Percentiles rank a stretch among this genome's conserved stretches.
Conservation (phyloP, 495 filamentous ascomycete genomes). For the Tuber aestivum region DNA sequence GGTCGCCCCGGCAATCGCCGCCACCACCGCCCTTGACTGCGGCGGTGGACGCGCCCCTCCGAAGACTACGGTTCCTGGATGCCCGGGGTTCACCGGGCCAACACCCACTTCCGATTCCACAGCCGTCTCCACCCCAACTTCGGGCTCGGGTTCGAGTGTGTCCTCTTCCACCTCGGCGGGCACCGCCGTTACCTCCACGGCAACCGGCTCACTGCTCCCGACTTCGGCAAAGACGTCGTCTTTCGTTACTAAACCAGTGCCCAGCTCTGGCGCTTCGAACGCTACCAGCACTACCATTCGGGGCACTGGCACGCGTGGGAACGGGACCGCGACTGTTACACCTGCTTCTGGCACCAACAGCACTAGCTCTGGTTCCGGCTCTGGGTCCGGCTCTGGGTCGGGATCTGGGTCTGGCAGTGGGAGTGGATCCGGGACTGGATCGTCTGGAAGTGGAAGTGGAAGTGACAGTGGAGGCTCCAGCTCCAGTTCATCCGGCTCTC, state of each 20-base stretch:
- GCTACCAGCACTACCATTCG: neutral
- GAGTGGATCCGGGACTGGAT: neutral
- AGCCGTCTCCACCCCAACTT: neutral
- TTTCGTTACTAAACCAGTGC: too few species aligned
- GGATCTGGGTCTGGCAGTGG: neutral
- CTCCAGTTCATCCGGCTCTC: neutral
- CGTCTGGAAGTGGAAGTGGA: neutral
- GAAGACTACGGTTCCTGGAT: slow-evolving; percentile 57
- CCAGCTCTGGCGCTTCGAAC: neutral
- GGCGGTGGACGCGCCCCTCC: slow-evolving; percentile 59
- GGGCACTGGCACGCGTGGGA: neutral
- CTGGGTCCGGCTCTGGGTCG: neutral
- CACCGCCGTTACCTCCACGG: neutral
- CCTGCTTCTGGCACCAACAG: neutral
- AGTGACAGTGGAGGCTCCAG: neutral
- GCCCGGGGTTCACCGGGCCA: slow-evolving; percentile 51
- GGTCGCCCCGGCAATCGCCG: slow-evolving; percentile 11
- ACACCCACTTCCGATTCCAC: neutral
- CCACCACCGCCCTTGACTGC: slow-evolving; percentile 52
- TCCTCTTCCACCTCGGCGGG: neutral
- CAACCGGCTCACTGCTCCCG: neutral
- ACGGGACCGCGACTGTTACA: neutral
- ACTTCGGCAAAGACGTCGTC: neutral
- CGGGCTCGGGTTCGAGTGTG: neutral
- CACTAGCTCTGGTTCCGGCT: neutral